Conservation (phyloP, 306 rosid genomes). For the Spatholobus suberectus region DNA sequence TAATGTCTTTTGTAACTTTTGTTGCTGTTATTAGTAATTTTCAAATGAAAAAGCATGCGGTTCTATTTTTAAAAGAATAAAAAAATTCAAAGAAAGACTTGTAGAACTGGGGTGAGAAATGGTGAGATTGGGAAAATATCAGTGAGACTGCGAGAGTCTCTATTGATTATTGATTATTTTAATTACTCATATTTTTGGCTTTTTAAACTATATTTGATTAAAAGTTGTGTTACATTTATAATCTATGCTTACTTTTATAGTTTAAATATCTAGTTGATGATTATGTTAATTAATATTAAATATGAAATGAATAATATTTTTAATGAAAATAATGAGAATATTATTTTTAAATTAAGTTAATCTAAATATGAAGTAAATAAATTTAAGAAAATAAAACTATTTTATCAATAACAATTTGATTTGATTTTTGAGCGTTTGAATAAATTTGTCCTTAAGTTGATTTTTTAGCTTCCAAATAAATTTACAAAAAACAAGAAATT, state of each 20-base stretch:
- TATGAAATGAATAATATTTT: too few species aligned
- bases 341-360: background rate
- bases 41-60: background rate
- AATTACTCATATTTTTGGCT: background rate
- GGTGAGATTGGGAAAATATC: background rate
- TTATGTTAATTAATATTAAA: background rate
- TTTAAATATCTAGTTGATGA: background rate
- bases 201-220: too few species aligned
- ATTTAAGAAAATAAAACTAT: background rate
- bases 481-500: too few species aligned
- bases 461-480: too few species aligned
- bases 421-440: too few species aligned
- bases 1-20: slow-evolving; percentile 1
- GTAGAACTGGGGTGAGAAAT: background rate
- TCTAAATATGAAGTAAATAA: background rate
- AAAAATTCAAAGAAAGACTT: background rate
- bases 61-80: background rate
- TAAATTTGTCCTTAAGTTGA: too few species aligned
- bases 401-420: background rate
- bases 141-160: background rate
- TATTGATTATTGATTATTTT: background rate
- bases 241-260: background rate
- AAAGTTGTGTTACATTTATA: background rate
- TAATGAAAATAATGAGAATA: background rate
- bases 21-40: slow-evolving; percentile 10